Evolutionary conservation across 345 rosid species (phyloP).

Genomic region (Kandelia obovata): DNA sequence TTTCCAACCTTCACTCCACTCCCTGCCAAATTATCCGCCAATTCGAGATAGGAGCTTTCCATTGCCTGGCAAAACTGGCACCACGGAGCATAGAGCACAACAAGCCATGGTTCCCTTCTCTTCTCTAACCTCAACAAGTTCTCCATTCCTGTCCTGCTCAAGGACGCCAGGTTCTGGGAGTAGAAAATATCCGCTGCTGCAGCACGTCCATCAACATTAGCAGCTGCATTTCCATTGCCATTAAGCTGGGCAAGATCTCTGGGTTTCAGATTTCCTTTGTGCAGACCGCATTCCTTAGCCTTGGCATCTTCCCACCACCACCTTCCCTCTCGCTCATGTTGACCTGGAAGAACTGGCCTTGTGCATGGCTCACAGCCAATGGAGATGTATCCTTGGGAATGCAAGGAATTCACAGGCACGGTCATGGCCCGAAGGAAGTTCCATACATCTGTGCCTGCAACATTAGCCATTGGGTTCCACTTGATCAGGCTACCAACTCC

Average conservation of each 20-base stretch:
- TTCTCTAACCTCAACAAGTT: slow-evolving; percentile 58
- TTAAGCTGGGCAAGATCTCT: slow-evolving; percentile 30
- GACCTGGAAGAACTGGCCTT: slow-evolving; percentile 87
- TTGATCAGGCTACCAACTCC: slow-evolving; percentile 89
- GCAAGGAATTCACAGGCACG: slow-evolving; percentile 79
- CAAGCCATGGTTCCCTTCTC: slow-evolving; percentile 79
- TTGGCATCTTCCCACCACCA: slow-evolving; percentile 99
- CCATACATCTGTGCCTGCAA: slow-evolving; percentile 68
- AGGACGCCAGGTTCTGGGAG: slow-evolving; percentile 48
- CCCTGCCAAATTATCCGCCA: slow-evolving; percentile 68
- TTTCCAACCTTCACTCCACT: slow-evolving; percentile 86
- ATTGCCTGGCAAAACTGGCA: slow-evolving; percentile 90
- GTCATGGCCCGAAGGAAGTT: slow-evolving; percentile 77
- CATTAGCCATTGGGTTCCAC: slow-evolving; percentile 95
- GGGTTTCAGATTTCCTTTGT: slow-evolving; percentile 75
- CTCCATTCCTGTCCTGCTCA: slow-evolving; percentile 73
- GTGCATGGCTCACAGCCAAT: slow-evolving; percentile 99
- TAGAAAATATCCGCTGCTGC: slow-evolving; percentile 56
- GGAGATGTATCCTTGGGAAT: slow-evolving; percentile 70
- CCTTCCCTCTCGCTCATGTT: slow-evolving; percentile 97
- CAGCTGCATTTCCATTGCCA: slow-evolving; percentile 41
- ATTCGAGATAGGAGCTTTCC: slow-evolving; percentile 68
- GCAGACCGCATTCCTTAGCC: slow-evolving; percentile 96
- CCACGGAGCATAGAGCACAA: slow-evolving; percentile 95
- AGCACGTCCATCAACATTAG: slow-evolving; percentile 28